phyloP scores from a whole-genome alignment of 345 rosid species.

The Camelina sativa region DNA sequence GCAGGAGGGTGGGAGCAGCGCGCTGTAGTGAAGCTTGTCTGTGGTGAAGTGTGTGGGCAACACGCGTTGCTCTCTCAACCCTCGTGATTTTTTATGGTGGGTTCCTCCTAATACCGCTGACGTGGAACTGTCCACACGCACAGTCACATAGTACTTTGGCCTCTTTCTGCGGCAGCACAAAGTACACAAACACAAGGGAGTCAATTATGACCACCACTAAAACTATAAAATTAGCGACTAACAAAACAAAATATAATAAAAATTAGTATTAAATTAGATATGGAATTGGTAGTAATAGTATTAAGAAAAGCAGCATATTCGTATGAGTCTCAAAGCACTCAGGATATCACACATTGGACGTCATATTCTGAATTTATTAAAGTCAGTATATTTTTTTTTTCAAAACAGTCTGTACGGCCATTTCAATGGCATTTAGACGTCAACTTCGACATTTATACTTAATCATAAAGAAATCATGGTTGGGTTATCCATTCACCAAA shows the following conservation, averaged over 20 bases:
- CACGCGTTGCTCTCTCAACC: constrained; percentile 28
- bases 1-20: constrained; percentile 33
- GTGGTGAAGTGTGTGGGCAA: constrained; percentile 18
- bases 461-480: too few relatives aligned
- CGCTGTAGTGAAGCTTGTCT: constrained; percentile 30
- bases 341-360: not conserved
- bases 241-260: not conserved
- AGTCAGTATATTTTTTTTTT: not conserved
- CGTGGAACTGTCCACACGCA: constrained; percentile 24
- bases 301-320: not conserved
- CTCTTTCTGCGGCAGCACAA: not conserved
- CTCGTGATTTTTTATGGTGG: constrained; percentile 23
- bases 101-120: constrained; percentile 18
- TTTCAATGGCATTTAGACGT: not conserved
- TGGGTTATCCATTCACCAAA: too few relatives aligned
- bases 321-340: constrained; percentile 1
- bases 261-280: not conserved
- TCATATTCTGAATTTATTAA: not conserved
- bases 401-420: not conserved
- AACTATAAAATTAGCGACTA: not conserved
- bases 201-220: constrained; percentile 9
- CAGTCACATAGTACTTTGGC: too few relatives aligned
- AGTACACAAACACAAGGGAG: not conserved
- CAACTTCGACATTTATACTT: too few relatives aligned
- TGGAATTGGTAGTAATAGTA: not conserved